A percentile compares a stretch with the other conserved stretches of the same genome.
phyloP scores from a whole-genome alignment of 257 asterid species.

The Forsythia suspensa region DNA sequence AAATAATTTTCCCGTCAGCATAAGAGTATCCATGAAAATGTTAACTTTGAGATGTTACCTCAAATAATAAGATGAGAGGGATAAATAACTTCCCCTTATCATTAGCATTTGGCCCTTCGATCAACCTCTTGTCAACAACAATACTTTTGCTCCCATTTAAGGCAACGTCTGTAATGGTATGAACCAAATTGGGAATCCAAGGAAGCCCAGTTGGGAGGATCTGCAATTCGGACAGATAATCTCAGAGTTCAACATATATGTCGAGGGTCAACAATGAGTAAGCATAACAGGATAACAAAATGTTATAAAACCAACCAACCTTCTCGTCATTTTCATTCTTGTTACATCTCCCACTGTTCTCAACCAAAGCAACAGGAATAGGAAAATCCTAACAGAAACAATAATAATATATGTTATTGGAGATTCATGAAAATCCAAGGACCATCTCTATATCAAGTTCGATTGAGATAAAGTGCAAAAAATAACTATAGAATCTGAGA shows the following conservation, averaged over 20 bases:
- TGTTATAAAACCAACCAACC: constrained; percentile 40
- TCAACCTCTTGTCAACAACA: constrained; percentile 70
- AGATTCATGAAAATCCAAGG: constrained; percentile 17
- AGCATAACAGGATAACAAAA: neutral
- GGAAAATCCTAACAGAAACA: constrained; percentile 43
- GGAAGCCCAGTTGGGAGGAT: constrained; percentile 74
- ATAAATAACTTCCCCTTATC: constrained; percentile 66
- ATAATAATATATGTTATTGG: constrained; percentile 11
- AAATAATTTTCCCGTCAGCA: neutral
- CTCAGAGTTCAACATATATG: neutral
- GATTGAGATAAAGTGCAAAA: neutral
- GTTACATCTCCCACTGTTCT: constrained; percentile 94
- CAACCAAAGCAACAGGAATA: constrained; percentile 89
- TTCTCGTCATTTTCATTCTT: constrained; percentile 90
- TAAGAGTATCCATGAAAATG: neutral
- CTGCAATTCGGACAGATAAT: constrained; percentile 39
- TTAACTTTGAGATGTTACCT: constrained; percentile 46
- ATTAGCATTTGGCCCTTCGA: constrained; percentile 93
- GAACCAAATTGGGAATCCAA: constrained; percentile 82
- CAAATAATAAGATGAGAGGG: constrained; percentile 73
- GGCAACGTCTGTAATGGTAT: constrained; percentile 57
- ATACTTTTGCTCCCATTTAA: constrained; percentile 64
- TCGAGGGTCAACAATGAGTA: neutral
- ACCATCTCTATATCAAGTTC: neutral
- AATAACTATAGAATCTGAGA: neutral